phyloP scores from a whole-genome alignment of 2,329 filamentous ascomycete genomes.

The Bipolaris cookei region DNA sequence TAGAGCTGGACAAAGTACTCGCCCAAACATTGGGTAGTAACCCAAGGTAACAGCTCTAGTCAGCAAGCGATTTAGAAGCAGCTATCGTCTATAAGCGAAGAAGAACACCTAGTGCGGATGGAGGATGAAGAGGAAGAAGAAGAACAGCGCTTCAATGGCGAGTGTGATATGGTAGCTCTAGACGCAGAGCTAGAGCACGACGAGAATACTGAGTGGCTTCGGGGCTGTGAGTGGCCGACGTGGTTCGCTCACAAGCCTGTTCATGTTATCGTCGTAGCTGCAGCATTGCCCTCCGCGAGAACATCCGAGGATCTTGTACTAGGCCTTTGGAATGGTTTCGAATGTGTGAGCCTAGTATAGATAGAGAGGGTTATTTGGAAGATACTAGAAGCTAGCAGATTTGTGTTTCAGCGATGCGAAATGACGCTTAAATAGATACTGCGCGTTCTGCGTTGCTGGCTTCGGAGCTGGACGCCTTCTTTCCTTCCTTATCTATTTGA shows the following conservation, averaged over 20 bases:
- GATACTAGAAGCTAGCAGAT: conserved; percentile 15
- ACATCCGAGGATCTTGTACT: conserved; percentile 4
- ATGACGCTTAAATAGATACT: conserved; percentile 10
- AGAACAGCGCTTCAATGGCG: background rate
- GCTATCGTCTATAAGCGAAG: conserved; percentile 1
- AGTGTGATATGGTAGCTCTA: background rate
- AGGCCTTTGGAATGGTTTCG: conserved; percentile 1
- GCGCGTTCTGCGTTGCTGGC: conserved; percentile 2
- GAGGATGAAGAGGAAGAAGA: background rate
- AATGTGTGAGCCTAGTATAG: background rate
- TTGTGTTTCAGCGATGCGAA: conserved; percentile 12
- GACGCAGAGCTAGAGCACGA: conserved; percentile 8
- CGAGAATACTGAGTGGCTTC: conserved; percentile 16
- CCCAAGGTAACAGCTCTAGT: background rate
- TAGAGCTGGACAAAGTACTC: conserved; percentile 19
- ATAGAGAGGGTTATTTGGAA: conserved; percentile 14
- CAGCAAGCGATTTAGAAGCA: conserved; percentile 1
- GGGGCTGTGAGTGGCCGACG: conserved; percentile 11
- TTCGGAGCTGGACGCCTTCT: conserved; percentile 12
- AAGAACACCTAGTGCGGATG: background rate
- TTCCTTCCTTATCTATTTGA: conserved; percentile 14
- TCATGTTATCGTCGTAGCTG: conserved; percentile 12
- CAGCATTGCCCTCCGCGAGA: background rate
- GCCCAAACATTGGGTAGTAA: conserved; percentile 14
- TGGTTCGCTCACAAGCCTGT: conserved; percentile 17